These are phyloP conservation scores for Endocladia muricata DNA, from an alignment of 31 red algal genomes.

Conservation along the genomic window DNA sequence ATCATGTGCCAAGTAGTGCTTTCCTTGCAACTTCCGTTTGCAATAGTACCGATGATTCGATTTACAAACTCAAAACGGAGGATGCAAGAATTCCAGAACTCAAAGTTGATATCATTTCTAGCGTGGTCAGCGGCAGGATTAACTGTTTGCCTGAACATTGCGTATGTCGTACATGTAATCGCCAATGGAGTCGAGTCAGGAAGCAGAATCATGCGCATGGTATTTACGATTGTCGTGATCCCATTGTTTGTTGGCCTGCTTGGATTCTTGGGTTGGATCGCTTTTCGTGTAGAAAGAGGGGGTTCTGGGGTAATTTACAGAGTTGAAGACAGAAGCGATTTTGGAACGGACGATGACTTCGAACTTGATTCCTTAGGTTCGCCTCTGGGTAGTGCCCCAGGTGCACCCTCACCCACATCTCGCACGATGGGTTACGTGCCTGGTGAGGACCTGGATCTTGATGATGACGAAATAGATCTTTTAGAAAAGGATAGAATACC, in stretches of 20 bases:
- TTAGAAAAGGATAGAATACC: conserved; percentile 9
- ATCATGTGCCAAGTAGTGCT: conserved; percentile 91
- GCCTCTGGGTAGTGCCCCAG: conserved; percentile 38
- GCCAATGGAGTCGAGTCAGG: conserved; percentile 32
- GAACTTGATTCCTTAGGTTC: conserved; percentile 63
- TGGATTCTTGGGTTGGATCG: conserved; percentile 72
- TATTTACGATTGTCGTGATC: conserved; percentile 14
- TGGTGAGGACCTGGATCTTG: conserved; percentile 12
- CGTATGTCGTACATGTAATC: conserved; percentile 61
- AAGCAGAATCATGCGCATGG: not conserved
- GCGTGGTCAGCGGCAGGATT: conserved; percentile 80
- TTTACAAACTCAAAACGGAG: conserved; percentile 56
- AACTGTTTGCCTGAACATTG: conserved; percentile 80
- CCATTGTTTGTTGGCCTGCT: conserved; percentile 50
- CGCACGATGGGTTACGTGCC: not conserved
- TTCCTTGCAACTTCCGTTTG: conserved; percentile 93
- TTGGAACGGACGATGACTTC: conserved; percentile 35
- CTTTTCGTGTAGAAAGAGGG: conserved; percentile 55
- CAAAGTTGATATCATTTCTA: conserved; percentile 6
- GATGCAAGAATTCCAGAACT: conserved; percentile 79
- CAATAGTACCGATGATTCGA: conserved; percentile 91
- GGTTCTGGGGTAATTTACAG: conserved; percentile 37
- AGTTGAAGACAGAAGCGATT: conserved; percentile 39
- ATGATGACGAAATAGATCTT: conserved; percentile 23
- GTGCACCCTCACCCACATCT: conserved; percentile 32